These are phyloP conservation scores for Colletotrichum tamarilloi DNA, from an alignment of 2,329 filamentous ascomycete genomes.

Conservation along the genomic window DNA sequence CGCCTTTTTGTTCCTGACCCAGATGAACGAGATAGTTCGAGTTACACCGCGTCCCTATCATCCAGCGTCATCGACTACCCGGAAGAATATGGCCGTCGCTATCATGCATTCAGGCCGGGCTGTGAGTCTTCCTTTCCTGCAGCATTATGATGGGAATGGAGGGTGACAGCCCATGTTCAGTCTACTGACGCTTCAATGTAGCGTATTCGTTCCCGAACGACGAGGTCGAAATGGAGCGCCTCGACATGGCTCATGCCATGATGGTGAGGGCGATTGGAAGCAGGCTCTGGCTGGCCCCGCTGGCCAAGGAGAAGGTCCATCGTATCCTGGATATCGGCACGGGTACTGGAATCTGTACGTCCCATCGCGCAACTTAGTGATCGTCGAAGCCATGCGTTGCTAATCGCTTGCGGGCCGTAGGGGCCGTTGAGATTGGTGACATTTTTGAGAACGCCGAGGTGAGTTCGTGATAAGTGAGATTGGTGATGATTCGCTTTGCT, in stretches of 20 bases:
- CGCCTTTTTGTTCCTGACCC: no score
- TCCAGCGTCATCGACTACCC: constrained; percentile 23
- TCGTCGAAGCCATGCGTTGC: neutral
- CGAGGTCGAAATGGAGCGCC: neutral
- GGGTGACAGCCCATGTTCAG: neutral
- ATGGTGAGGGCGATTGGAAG: neutral
- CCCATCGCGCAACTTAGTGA: no score
- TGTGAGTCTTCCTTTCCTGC: neutral
- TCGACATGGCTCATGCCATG: constrained; percentile 13
- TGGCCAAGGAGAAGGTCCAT: neutral
- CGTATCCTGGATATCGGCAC: constrained; percentile 69
- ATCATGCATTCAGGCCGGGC: constrained; percentile 25
- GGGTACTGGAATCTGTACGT: constrained; percentile 68
- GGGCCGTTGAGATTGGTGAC: constrained; percentile 20
- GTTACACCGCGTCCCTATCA: neutral
- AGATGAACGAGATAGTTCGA: neutral
- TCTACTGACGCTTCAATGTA: neutral
- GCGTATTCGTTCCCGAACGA: neutral
- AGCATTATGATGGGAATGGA: neutral
- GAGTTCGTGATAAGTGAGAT: neutral
- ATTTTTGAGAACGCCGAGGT: constrained; percentile 15
- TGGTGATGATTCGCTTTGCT: neutral
- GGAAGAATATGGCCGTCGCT: constrained; percentile 24
- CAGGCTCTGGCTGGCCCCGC: neutral
- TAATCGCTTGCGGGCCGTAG: neutral